Conservation (phyloP, 2,329 filamentous ascomycete species). For the Fusarium guadeloupense region DNA sequence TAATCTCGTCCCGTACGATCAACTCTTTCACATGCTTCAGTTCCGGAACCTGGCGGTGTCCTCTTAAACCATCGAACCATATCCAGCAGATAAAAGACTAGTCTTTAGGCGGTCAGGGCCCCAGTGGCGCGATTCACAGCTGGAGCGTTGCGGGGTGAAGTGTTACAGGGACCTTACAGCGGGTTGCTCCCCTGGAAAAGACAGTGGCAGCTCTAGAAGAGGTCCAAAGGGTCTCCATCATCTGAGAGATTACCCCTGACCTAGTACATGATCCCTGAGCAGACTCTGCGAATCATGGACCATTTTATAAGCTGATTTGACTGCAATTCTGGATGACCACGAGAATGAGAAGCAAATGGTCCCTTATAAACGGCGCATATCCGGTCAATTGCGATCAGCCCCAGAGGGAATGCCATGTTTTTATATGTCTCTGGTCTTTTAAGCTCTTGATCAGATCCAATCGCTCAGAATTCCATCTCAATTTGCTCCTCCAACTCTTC, state of each 20-base stretch:
- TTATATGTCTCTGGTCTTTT: conserved; percentile 7
- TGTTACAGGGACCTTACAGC: conserved; percentile 31
- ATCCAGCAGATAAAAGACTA: conserved; percentile 1
- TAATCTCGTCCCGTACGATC: conserved; percentile 29
- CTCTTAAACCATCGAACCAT: conserved; percentile 35
- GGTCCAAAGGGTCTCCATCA: no score
- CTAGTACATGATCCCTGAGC: not conserved
- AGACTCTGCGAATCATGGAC: conserved; percentile 20
- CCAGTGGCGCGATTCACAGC: conserved; percentile 35
- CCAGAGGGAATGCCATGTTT: conserved; percentile 1
- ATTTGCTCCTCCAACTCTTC: conserved; percentile 1
- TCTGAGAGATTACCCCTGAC: conserved; percentile 1
- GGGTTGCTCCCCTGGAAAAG: conserved; percentile 6
- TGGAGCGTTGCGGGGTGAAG: conserved; percentile 30
- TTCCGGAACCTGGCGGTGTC: conserved; percentile 36
- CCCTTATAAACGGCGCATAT: conserved; percentile 30
- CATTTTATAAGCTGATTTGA: conserved; percentile 32
- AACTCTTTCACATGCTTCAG: conserved; percentile 33
- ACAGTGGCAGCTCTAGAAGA: conserved; percentile 16
- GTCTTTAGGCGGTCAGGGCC: conserved; percentile 31
- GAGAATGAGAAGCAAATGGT: conserved; percentile 13
- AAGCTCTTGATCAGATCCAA: conserved; percentile 8
- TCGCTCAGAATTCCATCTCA: conserved; percentile 7
- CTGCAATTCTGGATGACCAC: conserved; percentile 1
- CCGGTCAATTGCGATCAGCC: conserved; percentile 26